phyloP scores from a whole-genome alignment of 176 grass and related monocot genomes.

The Aegilops speltoides region DNA sequence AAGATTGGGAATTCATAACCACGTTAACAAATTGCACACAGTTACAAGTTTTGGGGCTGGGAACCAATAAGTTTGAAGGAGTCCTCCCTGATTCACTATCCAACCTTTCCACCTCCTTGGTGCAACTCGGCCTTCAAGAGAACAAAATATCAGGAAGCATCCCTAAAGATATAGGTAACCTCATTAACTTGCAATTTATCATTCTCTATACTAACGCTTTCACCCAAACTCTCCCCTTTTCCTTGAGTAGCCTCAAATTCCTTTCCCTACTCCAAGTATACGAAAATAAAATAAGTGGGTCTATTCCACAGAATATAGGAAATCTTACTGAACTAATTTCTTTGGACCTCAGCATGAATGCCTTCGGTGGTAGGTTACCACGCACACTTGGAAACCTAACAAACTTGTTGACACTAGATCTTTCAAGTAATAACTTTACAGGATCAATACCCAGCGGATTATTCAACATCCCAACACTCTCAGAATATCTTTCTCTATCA shows the following conservation, averaged over 20 bases:
- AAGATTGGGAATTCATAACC: conserved; percentile 35
- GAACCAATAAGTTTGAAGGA: neutral
- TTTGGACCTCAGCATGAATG: neutral
- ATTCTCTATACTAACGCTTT: neutral
- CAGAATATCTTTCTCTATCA: neutral
- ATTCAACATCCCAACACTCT: neutral
- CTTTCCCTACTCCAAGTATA: too few relatives aligned
- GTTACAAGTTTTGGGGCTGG: neutral
- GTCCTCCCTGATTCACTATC: neutral
- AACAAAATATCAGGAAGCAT: conserved; percentile 2
- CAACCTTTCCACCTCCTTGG: neutral
- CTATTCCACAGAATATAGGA: conserved; percentile 2
- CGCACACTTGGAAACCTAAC: neutral
- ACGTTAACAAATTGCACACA: neutral
- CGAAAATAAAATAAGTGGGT: neutral
- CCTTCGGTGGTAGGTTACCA: neutral
- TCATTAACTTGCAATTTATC: neutral
- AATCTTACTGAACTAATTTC: conserved; percentile 29
- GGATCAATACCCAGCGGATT: neutral
- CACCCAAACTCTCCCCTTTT: neutral
- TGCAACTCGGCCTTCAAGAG: neutral
- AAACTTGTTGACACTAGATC: neutral
- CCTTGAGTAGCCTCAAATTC: neutral
- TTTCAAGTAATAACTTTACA: neutral
- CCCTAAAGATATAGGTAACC: conserved; percentile 1